A percentile compares a stretch with the other conserved stretches of the same genome.
Evolutionary conservation across 1,139 yeast species (phyloP).

Genomic region (Scheffersomyces cryptocercus): DNA sequence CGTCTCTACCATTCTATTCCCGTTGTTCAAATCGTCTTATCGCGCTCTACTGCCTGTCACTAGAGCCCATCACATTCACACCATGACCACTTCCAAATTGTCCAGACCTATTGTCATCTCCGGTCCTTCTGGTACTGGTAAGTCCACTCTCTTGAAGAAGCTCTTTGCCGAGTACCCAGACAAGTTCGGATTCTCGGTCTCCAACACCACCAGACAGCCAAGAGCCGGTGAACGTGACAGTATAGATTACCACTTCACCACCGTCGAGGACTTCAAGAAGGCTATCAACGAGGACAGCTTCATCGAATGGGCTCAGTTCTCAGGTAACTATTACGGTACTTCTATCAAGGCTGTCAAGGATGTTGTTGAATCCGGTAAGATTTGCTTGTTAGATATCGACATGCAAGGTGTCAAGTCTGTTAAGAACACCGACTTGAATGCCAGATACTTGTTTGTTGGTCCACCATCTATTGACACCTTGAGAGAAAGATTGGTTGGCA

Average conservation of each 20-base stretch:
- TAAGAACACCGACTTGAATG: constrained; percentile 77
- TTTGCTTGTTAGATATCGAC: constrained; percentile 93
- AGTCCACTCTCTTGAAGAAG: constrained; percentile 87
- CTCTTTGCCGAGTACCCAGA: constrained; percentile 88
- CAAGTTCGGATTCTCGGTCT: constrained; percentile 89
- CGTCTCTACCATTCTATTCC: too few relatives aligned
- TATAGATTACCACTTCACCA: constrained; percentile 81
- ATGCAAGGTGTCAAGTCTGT: constrained; percentile 98
- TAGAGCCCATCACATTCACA: neutral
- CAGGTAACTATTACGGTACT: constrained; percentile 97
- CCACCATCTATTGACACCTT: constrained; percentile 89
- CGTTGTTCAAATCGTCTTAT: too few relatives aligned
- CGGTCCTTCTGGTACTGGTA: constrained; percentile 98
- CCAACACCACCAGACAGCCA: constrained; percentile 91
- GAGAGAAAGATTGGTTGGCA: constrained; percentile 69
- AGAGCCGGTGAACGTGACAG: constrained; percentile 91
- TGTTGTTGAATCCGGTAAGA: constrained; percentile 63
- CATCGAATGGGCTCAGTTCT: constrained; percentile 97
- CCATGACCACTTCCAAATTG: constrained; percentile 5
- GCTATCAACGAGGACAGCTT: constrained; percentile 74
- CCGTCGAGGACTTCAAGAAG: constrained; percentile 75
- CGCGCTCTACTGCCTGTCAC: too few relatives aligned
- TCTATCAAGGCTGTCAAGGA: constrained; percentile 81
- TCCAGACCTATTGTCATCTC: constrained; percentile 89
- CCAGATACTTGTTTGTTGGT: constrained; percentile 81